Evolutionary conservation across 1,284 basidiomycete species (phyloP).

Genomic region (Crepidotus sp.): DNA sequence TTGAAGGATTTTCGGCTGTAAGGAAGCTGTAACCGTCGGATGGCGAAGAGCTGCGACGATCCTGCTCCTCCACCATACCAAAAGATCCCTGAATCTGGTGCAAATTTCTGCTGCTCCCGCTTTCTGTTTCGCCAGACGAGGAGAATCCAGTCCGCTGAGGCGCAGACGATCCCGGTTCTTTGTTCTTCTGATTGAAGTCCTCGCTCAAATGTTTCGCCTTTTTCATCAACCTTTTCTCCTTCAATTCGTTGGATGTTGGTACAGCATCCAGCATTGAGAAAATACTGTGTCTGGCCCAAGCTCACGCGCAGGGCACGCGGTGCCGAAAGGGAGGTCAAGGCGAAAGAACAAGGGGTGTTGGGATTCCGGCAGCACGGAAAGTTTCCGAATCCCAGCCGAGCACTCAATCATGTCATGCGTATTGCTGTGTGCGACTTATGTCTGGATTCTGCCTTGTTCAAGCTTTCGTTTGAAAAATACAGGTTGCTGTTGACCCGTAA

Average conservation of each 20-base stretch:
- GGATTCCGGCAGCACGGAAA: no score
- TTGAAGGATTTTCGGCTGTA: slow-evolving; percentile 2
- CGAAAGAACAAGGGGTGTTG: no score
- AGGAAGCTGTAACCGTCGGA: slow-evolving; percentile 5
- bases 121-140: not conserved
- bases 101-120: not conserved
- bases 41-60: slow-evolving; percentile 7
- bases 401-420: no score
- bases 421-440: no score
- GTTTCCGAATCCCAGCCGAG: no score
- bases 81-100: not conserved
- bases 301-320: not conserved
- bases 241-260: not conserved
- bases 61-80: not conserved
- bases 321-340: not conserved
- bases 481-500: no score
- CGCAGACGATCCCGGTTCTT: slow-evolving; percentile 18
- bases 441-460: no score
- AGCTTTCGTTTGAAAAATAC: no score
- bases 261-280: not conserved
- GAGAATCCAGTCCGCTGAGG: not conserved
- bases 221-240: slow-evolving; percentile 25
- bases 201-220: slow-evolving; percentile 37
- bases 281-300: not conserved
- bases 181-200: slow-evolving; percentile 14